Percentiles rank a stretch among this genome's conserved stretches.
phyloP scores from a whole-genome alignment of 768 basidiomycete genomes.

The Pleurotus cornucopiae region DNA sequence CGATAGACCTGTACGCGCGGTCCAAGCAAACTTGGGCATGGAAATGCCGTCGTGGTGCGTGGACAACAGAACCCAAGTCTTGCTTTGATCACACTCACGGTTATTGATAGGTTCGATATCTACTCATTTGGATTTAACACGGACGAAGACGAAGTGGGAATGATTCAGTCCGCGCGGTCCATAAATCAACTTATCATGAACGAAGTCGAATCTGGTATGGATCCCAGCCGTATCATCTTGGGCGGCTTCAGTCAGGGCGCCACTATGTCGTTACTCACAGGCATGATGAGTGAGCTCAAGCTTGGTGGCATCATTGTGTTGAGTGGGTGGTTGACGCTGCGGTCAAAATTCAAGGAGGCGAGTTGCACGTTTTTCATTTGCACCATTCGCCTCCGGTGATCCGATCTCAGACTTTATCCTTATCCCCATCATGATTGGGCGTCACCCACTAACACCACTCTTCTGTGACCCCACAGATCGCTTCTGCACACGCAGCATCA shows the following conservation, averaged over 20 bases:
- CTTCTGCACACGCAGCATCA: conserved; percentile 50
- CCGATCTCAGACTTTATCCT: conserved; percentile 1
- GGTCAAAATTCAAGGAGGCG: conserved; percentile 61
- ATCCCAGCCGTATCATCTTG: conserved; percentile 68
- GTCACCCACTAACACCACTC: conserved; percentile 1
- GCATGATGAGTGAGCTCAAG: conserved; percentile 60
- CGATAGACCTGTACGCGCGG: conserved; percentile 47
- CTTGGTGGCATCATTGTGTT: conserved; percentile 70
- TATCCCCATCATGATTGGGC: conserved; percentile 6
- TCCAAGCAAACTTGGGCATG: conserved; percentile 74
- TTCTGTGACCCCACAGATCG: conserved; percentile 43
- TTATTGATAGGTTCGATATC: conserved; percentile 68
- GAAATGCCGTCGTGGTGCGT: conserved; percentile 73
- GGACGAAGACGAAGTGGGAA: conserved; percentile 72
- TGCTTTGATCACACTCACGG: neutral
- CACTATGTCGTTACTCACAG: conserved; percentile 73
- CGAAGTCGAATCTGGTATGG: conserved; percentile 71
- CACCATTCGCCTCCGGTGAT: conserved; percentile 3
- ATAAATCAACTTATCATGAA: conserved; percentile 68
- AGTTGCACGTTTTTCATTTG: conserved; percentile 15
- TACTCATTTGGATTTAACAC: conserved; percentile 55
- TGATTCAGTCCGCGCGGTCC: conserved; percentile 57
- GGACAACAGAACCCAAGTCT: neutral
- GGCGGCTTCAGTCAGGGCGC: conserved; percentile 91
- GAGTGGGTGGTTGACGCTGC: conserved; percentile 78